phyloP scores from a whole-genome alignment of 805 yeast genomes.

The Kodamaea fukazawae region DNA sequence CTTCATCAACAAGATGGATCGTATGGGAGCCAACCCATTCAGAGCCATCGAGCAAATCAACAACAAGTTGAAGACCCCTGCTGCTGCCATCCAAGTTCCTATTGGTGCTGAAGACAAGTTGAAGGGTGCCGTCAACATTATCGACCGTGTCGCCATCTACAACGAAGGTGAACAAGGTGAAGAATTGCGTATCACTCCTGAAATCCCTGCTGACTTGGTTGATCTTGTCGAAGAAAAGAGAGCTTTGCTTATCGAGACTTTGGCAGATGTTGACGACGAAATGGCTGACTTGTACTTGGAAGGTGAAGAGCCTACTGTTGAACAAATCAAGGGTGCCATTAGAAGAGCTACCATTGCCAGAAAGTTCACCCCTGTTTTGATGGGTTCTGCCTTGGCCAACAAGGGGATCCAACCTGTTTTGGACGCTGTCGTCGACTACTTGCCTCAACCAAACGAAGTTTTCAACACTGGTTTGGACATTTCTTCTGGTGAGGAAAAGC shows the following conservation, averaged over 20 bases:
- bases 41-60: conserved; percentile 89
- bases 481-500: conserved; percentile 47
- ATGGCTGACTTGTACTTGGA: conserved; percentile 91
- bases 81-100: conserved; percentile 98
- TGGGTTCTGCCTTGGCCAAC: conserved; percentile 98
- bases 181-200: conserved; percentile 52
- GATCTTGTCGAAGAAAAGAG: conserved; percentile 91
- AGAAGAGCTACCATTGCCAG: conserved; percentile 94
- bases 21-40: conserved; percentile 99
- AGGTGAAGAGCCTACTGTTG: conserved; percentile 81
- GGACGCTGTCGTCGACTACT: conserved; percentile 92
- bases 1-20: conserved; percentile 96
- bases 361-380: conserved; percentile 96
- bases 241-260: conserved; percentile 78
- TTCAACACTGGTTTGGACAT: conserved; percentile 86
- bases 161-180: conserved; percentile 93
- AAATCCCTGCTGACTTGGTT: conserved; percentile 74
- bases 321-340: conserved; percentile 84
- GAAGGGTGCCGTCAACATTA: conserved; percentile 87
- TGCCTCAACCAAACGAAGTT: conserved; percentile 94
- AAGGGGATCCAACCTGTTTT: conserved; percentile 93
- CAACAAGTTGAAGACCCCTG: conserved; percentile 81
- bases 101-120: conserved; percentile 88
- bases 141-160: conserved; percentile 81
- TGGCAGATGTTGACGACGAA: conserved; percentile 98